Evolutionary conservation across 441 rosid species (phyloP), one percentile per base, ranked within the genome.

Genomic region (Raphanus hybrid): DNA sequence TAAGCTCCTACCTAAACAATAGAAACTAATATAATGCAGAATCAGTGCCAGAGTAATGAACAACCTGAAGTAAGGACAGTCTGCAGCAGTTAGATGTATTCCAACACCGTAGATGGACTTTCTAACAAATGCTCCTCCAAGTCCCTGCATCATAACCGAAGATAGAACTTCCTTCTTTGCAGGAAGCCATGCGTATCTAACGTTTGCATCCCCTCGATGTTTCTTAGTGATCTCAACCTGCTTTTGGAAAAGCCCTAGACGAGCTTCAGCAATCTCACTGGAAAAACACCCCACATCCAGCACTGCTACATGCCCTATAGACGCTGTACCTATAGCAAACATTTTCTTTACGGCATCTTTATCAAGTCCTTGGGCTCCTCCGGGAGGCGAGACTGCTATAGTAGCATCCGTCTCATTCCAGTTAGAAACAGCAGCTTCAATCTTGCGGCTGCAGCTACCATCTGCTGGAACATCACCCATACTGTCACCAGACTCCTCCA

Each of bases 171-270:
- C 84, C 79, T 84, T 88, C 29, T 95, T 84, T 57, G 88, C 75
- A 84, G 93, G 88, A 85, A 96, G 97, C 99, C 99, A 96, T 32
- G 97, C 98, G 77, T 85, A 87, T 74, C 80, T 81, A 76, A 96
- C 85, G 77, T 92, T 94, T 57, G 98, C 91, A 81, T 87, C 86
- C 32, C 98, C 97, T 9, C 98, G 98, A 64, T 75, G 85, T 70
- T 79, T 84, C 70, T 78, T 77, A 2, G 90, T 89, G 43, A 94
- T 84, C 75, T 92, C 97, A 70, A 87, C 82, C 82, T 91, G 98
- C 83, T 87, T 90, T 81, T 84, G 79, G 75, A 96, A 96, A 79
- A 93, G 86, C 71, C 88, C 94, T 20, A 86, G 74, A 39, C 93
- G 90, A 76, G 85, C 87, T 81, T 81, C 78, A 77, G 84, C 78